Conservation (phyloP, 495 filamentous ascomycete species). For the Penicillium manginii region DNA sequence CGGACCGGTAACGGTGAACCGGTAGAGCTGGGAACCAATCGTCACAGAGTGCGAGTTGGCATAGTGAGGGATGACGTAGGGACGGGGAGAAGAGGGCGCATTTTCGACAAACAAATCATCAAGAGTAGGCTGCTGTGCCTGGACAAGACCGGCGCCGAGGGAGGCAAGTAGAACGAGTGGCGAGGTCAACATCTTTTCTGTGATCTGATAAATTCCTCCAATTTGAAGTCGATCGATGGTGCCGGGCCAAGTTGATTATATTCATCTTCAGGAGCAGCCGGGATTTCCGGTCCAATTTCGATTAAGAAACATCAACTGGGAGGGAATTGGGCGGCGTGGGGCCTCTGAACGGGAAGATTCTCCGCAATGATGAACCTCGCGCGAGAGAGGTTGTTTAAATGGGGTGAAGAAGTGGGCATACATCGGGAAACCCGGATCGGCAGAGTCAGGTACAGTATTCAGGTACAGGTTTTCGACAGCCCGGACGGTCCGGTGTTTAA, state of each 20-base stretch:
- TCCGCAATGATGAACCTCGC: background rate
- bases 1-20: conserved; percentile 46
- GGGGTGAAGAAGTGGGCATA: background rate
- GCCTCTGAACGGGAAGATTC: background rate
- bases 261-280: conserved; percentile 1
- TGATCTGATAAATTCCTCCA: background rate
- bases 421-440: conserved; percentile 2
- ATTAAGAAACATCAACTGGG: background rate
- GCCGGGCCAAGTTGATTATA: conserved; percentile 5
- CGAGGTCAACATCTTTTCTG: conserved; percentile 17
- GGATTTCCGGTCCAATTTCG: conserved; percentile 7
- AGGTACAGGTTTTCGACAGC: too few relatives aligned
- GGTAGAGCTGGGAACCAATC: conserved; percentile 30
- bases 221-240: background rate
- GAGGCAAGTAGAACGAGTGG: conserved; percentile 16
- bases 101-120: conserved; percentile 32
- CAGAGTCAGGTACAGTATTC: background rate
- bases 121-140: conserved; percentile 14
- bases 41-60: conserved; percentile 36
- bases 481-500: background rate
- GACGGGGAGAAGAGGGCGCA: conserved; percentile 31
- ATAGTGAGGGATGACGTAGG: conserved; percentile 38
- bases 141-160: conserved; percentile 13
- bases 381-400: background rate
- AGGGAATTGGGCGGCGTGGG: background rate